phyloP scores from a whole-genome alignment of 352 stramenopile species.

The Phytopythium kandeliae region DNA sequence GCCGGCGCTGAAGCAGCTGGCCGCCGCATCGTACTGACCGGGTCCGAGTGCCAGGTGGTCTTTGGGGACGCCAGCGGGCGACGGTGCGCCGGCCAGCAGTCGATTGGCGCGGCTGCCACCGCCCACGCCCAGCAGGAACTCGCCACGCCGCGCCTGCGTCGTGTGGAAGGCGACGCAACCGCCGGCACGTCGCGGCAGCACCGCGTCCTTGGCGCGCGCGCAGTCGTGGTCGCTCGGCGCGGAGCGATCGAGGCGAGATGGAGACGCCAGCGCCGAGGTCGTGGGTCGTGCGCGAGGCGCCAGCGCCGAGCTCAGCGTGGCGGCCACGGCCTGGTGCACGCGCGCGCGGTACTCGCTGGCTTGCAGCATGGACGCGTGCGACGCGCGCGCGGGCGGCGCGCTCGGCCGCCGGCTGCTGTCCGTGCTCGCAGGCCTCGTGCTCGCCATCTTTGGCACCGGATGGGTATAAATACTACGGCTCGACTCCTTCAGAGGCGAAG shows the following conservation, averaged over 20 bases:
- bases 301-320: slow-evolving; percentile 44
- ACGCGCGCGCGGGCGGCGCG: slow-evolving; percentile 19
- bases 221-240: slow-evolving; percentile 8
- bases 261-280: slow-evolving; percentile 10
- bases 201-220: slow-evolving; percentile 19
- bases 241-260: too few species aligned
- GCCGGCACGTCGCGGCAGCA: slow-evolving; percentile 15
- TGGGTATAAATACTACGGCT: too few species aligned
- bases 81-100: slow-evolving; percentile 8
- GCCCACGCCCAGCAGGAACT: slow-evolving; percentile 24
- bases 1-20: slow-evolving; percentile 8
- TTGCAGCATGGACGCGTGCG: slow-evolving; percentile 57
- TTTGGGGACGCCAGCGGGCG: slow-evolving; percentile 21
- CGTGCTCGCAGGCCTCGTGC: too few species aligned
- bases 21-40: slow-evolving; percentile 44
- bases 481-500: too few species aligned
- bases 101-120: slow-evolving; percentile 10
- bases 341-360: slow-evolving; percentile 49
- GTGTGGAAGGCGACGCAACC: slow-evolving; percentile 48
- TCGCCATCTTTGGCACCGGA: too few species aligned
- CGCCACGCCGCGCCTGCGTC: slow-evolving; percentile 21
- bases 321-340: slow-evolving; percentile 32
- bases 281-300: slow-evolving; percentile 1
- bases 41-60: slow-evolving; percentile 49
- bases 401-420: too few species aligned